phyloP scores from a whole-genome alignment of 352 stramenopile species.

The Peronosclerospora sorghi region DNA sequence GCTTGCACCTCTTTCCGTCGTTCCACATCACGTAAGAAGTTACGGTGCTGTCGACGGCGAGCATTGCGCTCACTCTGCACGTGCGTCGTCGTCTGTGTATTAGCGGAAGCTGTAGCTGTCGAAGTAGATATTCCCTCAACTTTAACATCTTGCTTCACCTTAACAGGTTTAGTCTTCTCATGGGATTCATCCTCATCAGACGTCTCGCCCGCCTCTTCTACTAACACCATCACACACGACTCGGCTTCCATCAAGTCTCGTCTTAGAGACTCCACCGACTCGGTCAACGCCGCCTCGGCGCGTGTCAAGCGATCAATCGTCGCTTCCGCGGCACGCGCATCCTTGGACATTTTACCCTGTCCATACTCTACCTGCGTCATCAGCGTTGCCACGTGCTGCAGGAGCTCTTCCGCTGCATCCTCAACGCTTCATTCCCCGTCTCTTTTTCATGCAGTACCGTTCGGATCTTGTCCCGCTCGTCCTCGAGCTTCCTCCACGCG shows the following conservation, averaged over 20 bases:
- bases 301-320: constrained; percentile 11
- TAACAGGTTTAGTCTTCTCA: too few species aligned
- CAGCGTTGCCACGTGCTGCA: constrained; percentile 16
- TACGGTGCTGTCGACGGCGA: too few species aligned
- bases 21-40: too few species aligned
- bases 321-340: constrained; percentile 7
- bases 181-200: too few species aligned
- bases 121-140: too few species aligned
- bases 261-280: constrained; percentile 11
- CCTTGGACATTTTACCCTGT: constrained; percentile 4
- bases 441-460: constrained; percentile 10
- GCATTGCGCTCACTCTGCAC: too few species aligned
- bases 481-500: constrained; percentile 8
- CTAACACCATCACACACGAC: constrained; percentile 20
- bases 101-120: too few species aligned
- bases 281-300: constrained; percentile 4
- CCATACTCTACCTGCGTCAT: constrained; percentile 8
- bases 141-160: too few species aligned
- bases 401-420: constrained; percentile 8
- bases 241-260: constrained; percentile 21
- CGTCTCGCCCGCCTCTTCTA: constrained; percentile 21
- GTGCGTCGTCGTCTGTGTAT: too few species aligned
- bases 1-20: too few species aligned
- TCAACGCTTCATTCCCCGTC: constrained; percentile 5
- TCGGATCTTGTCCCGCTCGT: constrained; percentile 17